Conservation (phyloP, 768 basidiomycete genomes). For the Tylopilus vinaceipallidus region DNA sequence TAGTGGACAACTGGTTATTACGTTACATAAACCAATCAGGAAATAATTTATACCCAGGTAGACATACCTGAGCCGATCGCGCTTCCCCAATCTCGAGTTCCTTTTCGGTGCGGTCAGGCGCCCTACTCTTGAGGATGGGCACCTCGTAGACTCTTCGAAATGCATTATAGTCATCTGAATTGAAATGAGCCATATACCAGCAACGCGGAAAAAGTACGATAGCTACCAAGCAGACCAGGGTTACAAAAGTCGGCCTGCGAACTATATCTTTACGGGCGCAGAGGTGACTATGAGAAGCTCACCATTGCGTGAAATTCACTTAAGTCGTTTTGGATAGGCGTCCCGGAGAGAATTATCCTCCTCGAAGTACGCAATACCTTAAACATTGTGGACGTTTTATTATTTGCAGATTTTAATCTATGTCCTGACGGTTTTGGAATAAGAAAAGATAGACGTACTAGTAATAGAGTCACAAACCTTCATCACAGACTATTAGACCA, state of each 20-base stretch:
- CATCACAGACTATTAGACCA: conserved; percentile 92
- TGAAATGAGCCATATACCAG: conserved; percentile 1
- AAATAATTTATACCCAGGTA: neutral
- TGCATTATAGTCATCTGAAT: conserved; percentile 66
- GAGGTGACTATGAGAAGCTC: conserved; percentile 17
- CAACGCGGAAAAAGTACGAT: neutral
- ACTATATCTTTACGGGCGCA: neutral
- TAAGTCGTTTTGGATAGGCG: conserved; percentile 96
- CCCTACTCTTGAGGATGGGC: conserved; percentile 84
- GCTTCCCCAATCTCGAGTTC: conserved; percentile 78
- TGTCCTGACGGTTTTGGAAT: conserved; percentile 56
- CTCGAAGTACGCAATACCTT: conserved; percentile 70
- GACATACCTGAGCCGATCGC: conserved; percentile 67
- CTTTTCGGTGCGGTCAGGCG: conserved; percentile 67
- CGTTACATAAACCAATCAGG: neutral
- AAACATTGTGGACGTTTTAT: conserved; percentile 88
- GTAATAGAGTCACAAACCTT: conserved; percentile 49
- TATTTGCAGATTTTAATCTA: conserved; percentile 86
- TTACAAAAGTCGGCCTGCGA: conserved; percentile 88
- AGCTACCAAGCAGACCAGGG: conserved; percentile 78
- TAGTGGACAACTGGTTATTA: conserved; percentile 54
- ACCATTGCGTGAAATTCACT: conserved; percentile 98
- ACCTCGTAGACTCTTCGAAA: conserved; percentile 83
- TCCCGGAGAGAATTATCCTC: conserved; percentile 90
- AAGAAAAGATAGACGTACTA: neutral